These are phyloP conservation scores for Eutrema salsugineum DNA, from an alignment of 441 rosid genomes.

Conservation along the genomic window DNA sequence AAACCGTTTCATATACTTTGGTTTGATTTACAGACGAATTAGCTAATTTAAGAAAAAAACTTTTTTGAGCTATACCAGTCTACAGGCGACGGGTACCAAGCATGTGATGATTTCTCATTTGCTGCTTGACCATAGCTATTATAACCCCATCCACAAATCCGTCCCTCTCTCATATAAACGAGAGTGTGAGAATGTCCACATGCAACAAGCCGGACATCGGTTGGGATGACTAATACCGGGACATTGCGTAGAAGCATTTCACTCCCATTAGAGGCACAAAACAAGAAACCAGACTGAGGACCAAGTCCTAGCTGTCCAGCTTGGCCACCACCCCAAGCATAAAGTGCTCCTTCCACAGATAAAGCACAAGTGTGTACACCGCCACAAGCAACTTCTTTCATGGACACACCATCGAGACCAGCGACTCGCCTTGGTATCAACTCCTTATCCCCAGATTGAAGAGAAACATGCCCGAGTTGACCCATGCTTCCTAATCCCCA, in stretches of 20 bases:
- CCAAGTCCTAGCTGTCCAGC: constrained; percentile 93
- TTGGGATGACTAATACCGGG: constrained; percentile 70
- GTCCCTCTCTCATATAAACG: constrained; percentile 65
- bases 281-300: constrained; percentile 68
- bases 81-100: constrained; percentile 97
- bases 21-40: neutral
- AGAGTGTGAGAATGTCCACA: constrained; percentile 97
- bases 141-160: constrained; percentile 94
- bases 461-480: constrained; percentile 95
- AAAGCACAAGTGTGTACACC: constrained; percentile 90
- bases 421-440: constrained; percentile 82
- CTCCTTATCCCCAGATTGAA: constrained; percentile 87
- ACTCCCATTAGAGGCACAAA: constrained; percentile 57
- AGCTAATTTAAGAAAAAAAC: neutral
- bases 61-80: constrained; percentile 63
- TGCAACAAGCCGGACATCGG: constrained; percentile 74
- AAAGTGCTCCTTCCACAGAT: constrained; percentile 75
- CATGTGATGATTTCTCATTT: constrained; percentile 77
- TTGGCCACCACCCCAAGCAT: constrained; percentile 97
- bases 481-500: constrained; percentile 97
- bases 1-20: neutral
- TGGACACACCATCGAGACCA: constrained; percentile 70
- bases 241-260: constrained; percentile 62
- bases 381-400: constrained; percentile 85
- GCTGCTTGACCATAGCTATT: constrained; percentile 98